Conservation (phyloP, 495 filamentous ascomycete genomes). For the Tuber umbilicatum region DNA sequence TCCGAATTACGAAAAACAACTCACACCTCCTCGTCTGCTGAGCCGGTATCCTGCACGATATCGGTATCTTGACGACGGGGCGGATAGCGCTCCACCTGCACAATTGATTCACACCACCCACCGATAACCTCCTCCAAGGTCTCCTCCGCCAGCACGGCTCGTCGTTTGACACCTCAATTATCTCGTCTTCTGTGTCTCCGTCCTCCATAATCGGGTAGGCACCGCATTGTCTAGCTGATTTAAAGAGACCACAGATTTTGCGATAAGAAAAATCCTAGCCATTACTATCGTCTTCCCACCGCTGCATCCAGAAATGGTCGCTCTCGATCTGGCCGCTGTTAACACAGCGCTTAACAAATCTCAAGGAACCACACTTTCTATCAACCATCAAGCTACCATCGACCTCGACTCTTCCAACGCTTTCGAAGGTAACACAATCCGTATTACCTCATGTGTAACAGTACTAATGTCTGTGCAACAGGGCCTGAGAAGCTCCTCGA, state of each 20-base stretch:
- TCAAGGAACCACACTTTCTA: slow-evolving; percentile 47
- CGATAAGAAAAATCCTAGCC: background rate
- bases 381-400: slow-evolving; percentile 91
- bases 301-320: slow-evolving; percentile 36
- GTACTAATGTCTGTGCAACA: slow-evolving; percentile 34
- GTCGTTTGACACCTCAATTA: slow-evolving; percentile 52
- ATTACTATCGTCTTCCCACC: slow-evolving; percentile 71
- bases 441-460: slow-evolving; percentile 13
- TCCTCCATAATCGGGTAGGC: slow-evolving; percentile 49
- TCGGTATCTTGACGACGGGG: slow-evolving; percentile 61
- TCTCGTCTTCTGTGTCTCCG: slow-evolving; percentile 50
- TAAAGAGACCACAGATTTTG: slow-evolving; percentile 45
- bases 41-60: slow-evolving; percentile 76
- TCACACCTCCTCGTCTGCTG: slow-evolving; percentile 82
- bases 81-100: slow-evolving; percentile 47
- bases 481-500: slow-evolving; percentile 97
- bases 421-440: slow-evolving; percentile 66
- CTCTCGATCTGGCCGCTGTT: slow-evolving; percentile 47
- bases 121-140: slow-evolving; percentile 72
- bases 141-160: slow-evolving; percentile 79
- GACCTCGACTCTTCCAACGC: slow-evolving; percentile 94
- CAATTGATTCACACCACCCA: slow-evolving; percentile 57
- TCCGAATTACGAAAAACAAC: slow-evolving; percentile 39
- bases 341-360: slow-evolving; percentile 46
- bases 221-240: slow-evolving; percentile 80